Conservation (phyloP, 192 early-diverging fungal genomes). For the Gryganskiella cystojenkinii region DNA sequence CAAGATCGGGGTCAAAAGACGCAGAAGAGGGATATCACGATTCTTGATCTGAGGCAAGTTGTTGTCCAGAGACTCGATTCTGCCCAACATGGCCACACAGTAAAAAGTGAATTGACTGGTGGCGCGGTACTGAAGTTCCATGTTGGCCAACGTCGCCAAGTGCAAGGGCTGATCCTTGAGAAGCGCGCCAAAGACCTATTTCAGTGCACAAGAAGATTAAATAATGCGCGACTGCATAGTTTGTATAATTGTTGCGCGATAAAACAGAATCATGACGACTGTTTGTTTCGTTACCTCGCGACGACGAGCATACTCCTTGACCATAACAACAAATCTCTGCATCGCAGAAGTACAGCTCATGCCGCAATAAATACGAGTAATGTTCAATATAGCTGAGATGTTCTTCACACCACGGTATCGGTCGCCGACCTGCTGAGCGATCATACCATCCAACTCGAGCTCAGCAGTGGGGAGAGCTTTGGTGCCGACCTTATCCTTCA, state of each 20-base stretch:
- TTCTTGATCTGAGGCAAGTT: conserved; percentile 22
- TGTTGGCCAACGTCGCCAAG: conserved; percentile 62
- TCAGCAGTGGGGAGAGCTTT: conserved; percentile 80
- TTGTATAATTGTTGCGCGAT: background rate
- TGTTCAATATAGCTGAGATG: conserved; percentile 74
- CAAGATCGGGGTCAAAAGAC: conserved; percentile 74
- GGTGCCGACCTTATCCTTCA: conserved; percentile 80
- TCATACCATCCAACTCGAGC: conserved; percentile 67
- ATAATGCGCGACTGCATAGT: background rate
- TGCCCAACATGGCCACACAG: conserved; percentile 65
- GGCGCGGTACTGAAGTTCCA: conserved; percentile 66
- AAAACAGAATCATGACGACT: background rate
- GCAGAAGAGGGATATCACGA: conserved; percentile 55
- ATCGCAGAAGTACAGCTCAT: conserved; percentile 59
- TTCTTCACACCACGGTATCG: conserved; percentile 65
- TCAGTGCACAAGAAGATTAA: background rate
- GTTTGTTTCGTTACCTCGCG: conserved; percentile 52
- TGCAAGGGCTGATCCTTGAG: conserved; percentile 71
- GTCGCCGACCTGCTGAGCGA: conserved; percentile 60
- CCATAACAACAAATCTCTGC: conserved; percentile 57
- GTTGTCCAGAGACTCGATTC: conserved; percentile 53
- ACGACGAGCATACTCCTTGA: conserved; percentile 70
- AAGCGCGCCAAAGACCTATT: conserved; percentile 60
- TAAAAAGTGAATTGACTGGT: conserved; percentile 66
- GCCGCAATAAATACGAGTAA: conserved; percentile 73